A percentile compares a stretch with the other conserved stretches of the same genome.
These are phyloP conservation scores for Abrus pulchellus DNA, from an alignment of 306 rosid genomes.

Conservation along the genomic window DNA sequence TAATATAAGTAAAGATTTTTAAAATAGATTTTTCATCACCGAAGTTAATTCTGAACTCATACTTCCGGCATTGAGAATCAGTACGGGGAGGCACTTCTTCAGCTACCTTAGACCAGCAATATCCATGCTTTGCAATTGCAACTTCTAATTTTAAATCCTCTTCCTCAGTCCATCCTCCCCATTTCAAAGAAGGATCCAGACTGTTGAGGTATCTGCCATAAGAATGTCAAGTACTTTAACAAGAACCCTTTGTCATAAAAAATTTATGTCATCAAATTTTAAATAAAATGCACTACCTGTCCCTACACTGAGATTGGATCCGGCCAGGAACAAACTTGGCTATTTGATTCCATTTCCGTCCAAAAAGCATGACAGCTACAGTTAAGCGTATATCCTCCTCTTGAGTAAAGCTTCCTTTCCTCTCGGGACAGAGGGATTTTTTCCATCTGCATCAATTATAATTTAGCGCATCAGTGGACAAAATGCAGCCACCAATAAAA, in stretches of 20 bases:
- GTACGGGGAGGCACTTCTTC: constrained; percentile 84
- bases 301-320: constrained; percentile 93
- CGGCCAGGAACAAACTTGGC: constrained; percentile 92
- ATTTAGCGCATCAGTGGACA: constrained; percentile 33
- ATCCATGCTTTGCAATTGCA: constrained; percentile 79
- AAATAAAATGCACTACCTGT: constrained; percentile 65
- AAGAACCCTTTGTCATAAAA: constrained; percentile 34
- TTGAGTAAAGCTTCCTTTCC: constrained; percentile 72
- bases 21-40: background rate
- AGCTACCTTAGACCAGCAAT: constrained; percentile 95
- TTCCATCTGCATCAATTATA: constrained; percentile 73
- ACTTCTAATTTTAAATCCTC: constrained; percentile 81
- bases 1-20: background rate
- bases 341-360: constrained; percentile 86
- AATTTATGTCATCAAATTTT: background rate
- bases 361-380: constrained; percentile 92
- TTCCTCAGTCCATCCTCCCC: constrained; percentile 82
- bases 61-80: constrained; percentile 95
- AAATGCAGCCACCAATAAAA: constrained; percentile 29
- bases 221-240: constrained; percentile 45
- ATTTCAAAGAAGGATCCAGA: constrained; percentile 83
- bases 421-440: constrained; percentile 80
- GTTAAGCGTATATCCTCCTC: constrained; percentile 83
- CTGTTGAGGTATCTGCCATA: constrained; percentile 82
- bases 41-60: constrained; percentile 40